Conservation (phyloP, 805 yeast species). For the Candida chilensis region DNA sequence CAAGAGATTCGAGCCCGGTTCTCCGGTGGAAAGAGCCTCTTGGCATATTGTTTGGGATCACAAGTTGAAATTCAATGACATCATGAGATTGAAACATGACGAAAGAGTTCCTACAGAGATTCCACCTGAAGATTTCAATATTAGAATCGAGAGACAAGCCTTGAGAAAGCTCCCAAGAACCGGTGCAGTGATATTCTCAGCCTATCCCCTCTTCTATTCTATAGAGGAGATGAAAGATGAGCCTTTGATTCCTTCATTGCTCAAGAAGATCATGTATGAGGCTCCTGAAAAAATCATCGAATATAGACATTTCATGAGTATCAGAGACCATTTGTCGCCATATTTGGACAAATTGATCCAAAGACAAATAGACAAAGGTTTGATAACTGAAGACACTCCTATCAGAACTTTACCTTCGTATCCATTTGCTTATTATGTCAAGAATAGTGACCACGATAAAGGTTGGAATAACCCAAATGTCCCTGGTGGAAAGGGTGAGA, state of each 20-base stretch:
- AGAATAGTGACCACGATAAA: constrained; percentile 9
- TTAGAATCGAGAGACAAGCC: constrained; percentile 33
- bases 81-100: constrained; percentile 14
- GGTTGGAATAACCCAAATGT: constrained; percentile 9
- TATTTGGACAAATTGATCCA: constrained; percentile 25
- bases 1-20: constrained; percentile 18
- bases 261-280: constrained; percentile 27
- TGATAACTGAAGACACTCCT: constrained; percentile 25
- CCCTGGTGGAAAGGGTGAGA: neutral
- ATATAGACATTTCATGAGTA: constrained; percentile 26
- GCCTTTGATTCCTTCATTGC: constrained; percentile 64
- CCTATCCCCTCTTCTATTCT: constrained; percentile 31
- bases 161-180: constrained; percentile 28
- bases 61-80: constrained; percentile 23
- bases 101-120: constrained; percentile 18
- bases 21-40: constrained; percentile 32
- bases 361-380: constrained; percentile 21
- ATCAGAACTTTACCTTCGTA: constrained; percentile 27
- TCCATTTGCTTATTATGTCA: constrained; percentile 29
- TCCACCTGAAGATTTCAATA: constrained; percentile 22
- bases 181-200: constrained; percentile 29
- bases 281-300: constrained; percentile 28
- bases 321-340: constrained; percentile 23
- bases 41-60: constrained; percentile 37
- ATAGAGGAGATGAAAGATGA: constrained; percentile 60